Conservation (phyloP, 208 protist species). For the Leishmania mexicana region DNA sequence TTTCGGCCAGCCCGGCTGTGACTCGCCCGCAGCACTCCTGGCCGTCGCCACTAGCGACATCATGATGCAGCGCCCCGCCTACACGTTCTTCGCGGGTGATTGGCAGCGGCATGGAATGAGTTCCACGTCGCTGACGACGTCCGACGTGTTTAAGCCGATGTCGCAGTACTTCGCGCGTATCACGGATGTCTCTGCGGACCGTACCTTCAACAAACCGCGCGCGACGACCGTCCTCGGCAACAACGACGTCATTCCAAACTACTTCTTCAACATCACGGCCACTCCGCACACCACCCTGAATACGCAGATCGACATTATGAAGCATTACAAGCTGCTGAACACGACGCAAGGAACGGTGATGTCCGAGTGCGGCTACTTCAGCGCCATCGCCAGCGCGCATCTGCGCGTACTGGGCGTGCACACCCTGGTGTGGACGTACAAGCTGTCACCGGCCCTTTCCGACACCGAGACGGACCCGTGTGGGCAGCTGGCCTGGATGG, state of each 20-base stretch:
- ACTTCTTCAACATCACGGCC: slow-evolving; percentile 47
- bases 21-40: slow-evolving; percentile 53
- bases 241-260: slow-evolving; percentile 81
- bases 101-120: slow-evolving; percentile 70
- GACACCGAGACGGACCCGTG: slow-evolving; percentile 69
- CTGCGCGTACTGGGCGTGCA: slow-evolving; percentile 62
- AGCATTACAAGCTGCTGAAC: slow-evolving; percentile 34
- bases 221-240: slow-evolving; percentile 56
- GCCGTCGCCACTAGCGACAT: slow-evolving; percentile 44
- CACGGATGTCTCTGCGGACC: neutral
- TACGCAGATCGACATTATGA: slow-evolving; percentile 32
- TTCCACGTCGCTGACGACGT: slow-evolving; percentile 19
- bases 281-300: slow-evolving; percentile 30
- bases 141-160: slow-evolving; percentile 23
- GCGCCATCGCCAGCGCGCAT: slow-evolving; percentile 21
- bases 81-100: slow-evolving; percentile 64
- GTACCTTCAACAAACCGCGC: slow-evolving; percentile 2
- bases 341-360: slow-evolving; percentile 31
- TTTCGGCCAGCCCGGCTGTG: slow-evolving; percentile 48
- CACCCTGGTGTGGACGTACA: slow-evolving; percentile 70
- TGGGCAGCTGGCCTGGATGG: slow-evolving; percentile 71
- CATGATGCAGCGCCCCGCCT: slow-evolving; percentile 25
- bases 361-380: slow-evolving; percentile 66
- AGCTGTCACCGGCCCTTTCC: slow-evolving; percentile 38
- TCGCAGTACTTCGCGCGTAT: slow-evolving; percentile 22